A percentile compares a stretch with the other conserved stretches of the same genome.
These are phyloP conservation scores for Lobosporangium transversale DNA, from an alignment of 192 early-diverging fungal genomes.

Conservation along the genomic window DNA sequence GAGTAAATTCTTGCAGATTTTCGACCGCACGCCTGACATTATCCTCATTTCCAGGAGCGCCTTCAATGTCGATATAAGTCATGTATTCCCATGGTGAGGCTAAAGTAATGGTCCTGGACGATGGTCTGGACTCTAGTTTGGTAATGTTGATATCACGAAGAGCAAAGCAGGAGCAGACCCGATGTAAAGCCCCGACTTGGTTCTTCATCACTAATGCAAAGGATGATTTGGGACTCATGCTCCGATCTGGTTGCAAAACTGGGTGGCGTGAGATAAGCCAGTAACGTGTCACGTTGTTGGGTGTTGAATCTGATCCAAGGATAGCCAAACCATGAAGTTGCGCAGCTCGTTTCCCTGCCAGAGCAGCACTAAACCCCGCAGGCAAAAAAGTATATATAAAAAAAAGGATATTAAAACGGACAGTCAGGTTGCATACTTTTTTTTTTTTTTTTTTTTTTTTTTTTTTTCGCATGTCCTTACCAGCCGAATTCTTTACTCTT, in stretches of 20 bases:
- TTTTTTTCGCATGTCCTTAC: slow-evolving; percentile 7
- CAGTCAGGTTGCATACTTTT: neutral
- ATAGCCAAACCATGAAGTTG: slow-evolving; percentile 30
- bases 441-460: no score
- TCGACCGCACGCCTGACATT: slow-evolving; percentile 35
- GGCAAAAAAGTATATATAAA: neutral
- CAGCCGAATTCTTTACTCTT: slow-evolving; percentile 20
- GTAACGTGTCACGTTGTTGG: slow-evolving; percentile 45
- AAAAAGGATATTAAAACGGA: neutral
- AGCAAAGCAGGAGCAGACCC: slow-evolving; percentile 40
- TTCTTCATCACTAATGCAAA: slow-evolving; percentile 48
- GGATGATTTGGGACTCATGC: slow-evolving; percentile 41
- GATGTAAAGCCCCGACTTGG: slow-evolving; percentile 40
- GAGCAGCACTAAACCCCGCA: slow-evolving; percentile 16
- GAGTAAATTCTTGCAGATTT: slow-evolving; percentile 42
- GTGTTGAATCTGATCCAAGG: slow-evolving; percentile 38
- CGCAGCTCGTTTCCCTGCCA: slow-evolving; percentile 40
- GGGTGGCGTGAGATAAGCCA: slow-evolving; percentile 44
- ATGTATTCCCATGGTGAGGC: slow-evolving; percentile 46
- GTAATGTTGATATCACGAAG: slow-evolving; percentile 46
- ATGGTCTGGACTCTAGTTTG: slow-evolving; percentile 41
- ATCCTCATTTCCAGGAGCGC: slow-evolving; percentile 40
- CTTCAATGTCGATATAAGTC: slow-evolving; percentile 49
- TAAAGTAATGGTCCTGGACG: slow-evolving; percentile 25
- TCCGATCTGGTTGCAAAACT: slow-evolving; percentile 35